phyloP scores from a whole-genome alignment of 768 basidiomycete genomes.

The Mycena latifolia region DNA sequence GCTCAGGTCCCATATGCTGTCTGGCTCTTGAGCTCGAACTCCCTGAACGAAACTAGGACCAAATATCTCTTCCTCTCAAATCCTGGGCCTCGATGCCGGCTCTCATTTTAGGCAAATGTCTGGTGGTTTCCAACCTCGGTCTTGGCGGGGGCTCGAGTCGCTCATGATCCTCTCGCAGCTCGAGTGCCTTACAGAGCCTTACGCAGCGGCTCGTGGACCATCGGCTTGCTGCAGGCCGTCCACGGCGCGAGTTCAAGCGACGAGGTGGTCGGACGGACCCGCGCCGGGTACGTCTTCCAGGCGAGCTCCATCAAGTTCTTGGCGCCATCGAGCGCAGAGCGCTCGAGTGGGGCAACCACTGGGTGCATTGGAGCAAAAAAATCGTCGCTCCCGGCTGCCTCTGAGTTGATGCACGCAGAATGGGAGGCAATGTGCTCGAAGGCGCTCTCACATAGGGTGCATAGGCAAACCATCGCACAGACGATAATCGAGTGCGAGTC shows the following conservation, averaged over 20 bases:
- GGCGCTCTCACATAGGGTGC: conserved; percentile 96
- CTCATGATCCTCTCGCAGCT: conserved; percentile 82
- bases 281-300: conserved; percentile 94
- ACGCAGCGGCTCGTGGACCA: conserved; percentile 97
- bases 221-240: conserved; percentile 95
- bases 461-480: conserved; percentile 95
- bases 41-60: too few species aligned
- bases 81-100: too few species aligned
- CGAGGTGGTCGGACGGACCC: conserved; percentile 90
- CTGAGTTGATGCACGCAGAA: background rate
- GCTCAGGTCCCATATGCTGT: too few species aligned
- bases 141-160: too few species aligned
- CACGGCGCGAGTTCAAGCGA: conserved; percentile 84
- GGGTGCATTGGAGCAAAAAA: conserved; percentile 69
- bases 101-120: too few species aligned
- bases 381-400: background rate
- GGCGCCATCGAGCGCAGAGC: conserved; percentile 71
- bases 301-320: conserved; percentile 99
- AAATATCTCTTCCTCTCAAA: too few species aligned
- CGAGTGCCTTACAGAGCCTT: conserved; percentile 77
- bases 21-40: too few species aligned
- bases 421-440: conserved; percentile 85
- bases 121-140: too few species aligned
- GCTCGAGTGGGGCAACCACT: conserved; percentile 64
- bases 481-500: conserved; percentile 96